These are phyloP conservation scores for Botrytis galanthina DNA, from an alignment of 2,329 filamentous ascomycete species.

Conservation along the genomic window DNA sequence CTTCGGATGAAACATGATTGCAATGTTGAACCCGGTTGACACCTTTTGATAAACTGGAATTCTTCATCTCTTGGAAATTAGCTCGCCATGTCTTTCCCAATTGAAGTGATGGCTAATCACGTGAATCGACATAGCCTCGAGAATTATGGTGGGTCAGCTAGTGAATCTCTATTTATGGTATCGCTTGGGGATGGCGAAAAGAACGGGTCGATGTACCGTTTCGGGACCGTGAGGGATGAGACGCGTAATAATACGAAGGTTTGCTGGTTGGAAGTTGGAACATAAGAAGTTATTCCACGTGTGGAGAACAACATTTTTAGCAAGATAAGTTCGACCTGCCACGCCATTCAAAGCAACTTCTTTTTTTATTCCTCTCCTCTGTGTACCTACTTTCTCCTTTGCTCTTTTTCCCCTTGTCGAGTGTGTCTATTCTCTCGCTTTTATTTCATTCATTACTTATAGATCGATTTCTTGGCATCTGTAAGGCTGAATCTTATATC, in stretches of 20 bases:
- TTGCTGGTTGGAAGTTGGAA: conserved; percentile 11
- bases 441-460: conserved; percentile 13
- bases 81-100: background rate
- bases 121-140: background rate
- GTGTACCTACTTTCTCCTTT: background rate
- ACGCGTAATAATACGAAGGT: conserved; percentile 14
- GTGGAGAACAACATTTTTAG: conserved; percentile 2
- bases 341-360: background rate
- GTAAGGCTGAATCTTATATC: conserved; percentile 10
- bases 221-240: background rate
- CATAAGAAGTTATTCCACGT: background rate
- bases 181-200: background rate
- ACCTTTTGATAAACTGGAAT: background rate
- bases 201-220: background rate
- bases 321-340: conserved; percentile 17
- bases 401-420: background rate
- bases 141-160: conserved; percentile 8
- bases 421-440: background rate
- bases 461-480: conserved; percentile 16
- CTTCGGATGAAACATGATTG: background rate
- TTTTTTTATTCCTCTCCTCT: background rate
- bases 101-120: background rate
- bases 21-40: background rate
- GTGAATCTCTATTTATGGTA: conserved; percentile 18
- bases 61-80: conserved; percentile 10